Evolutionary conservation across 352 stramenopile genomes (phyloP).

Genomic region (Phytophthora macrochlamydospora): DNA sequence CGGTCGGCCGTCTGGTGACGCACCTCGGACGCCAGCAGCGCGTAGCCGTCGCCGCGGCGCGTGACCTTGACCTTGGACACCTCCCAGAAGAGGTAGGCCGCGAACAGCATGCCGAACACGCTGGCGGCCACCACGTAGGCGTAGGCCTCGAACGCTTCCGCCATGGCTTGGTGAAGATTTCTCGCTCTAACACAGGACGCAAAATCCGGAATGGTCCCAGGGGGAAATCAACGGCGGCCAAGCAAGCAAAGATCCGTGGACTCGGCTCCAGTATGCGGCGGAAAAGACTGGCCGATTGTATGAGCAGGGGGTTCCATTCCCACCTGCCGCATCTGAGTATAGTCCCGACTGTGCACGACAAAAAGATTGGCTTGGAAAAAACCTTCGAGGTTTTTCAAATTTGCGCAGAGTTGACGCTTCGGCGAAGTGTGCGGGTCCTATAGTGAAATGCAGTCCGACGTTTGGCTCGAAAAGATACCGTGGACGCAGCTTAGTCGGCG

Average conservation of each 20-base stretch:
- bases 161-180: slow-evolving; percentile 43
- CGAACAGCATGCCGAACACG: slow-evolving; percentile 86
- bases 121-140: slow-evolving; percentile 62
- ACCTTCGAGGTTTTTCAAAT: neutral
- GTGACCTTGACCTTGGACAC: slow-evolving; percentile 90
- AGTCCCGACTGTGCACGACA: neutral
- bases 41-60: slow-evolving; percentile 82
- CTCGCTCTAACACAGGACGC: slow-evolving; percentile 35
- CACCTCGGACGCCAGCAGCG: slow-evolving; percentile 73
- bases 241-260: slow-evolving; percentile 29
- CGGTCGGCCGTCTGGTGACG: slow-evolving; percentile 85
- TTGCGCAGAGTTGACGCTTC: neutral
- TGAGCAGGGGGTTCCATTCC: slow-evolving; percentile 8
- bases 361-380: slow-evolving; percentile 24
- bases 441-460: neutral
- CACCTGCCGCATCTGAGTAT: slow-evolving; percentile 19
- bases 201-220: slow-evolving; percentile 68
- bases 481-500: no score
- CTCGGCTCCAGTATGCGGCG: slow-evolving; percentile 40
- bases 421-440: neutral
- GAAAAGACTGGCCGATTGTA: slow-evolving; percentile 23
- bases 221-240: slow-evolving; percentile 15
- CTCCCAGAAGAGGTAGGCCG: slow-evolving; percentile 87
- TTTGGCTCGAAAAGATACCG: neutral
- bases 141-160: slow-evolving; percentile 62